These are phyloP conservation scores for Gossypium aridum DNA, from an alignment of 441 rosid species.

Conservation along the genomic window DNA sequence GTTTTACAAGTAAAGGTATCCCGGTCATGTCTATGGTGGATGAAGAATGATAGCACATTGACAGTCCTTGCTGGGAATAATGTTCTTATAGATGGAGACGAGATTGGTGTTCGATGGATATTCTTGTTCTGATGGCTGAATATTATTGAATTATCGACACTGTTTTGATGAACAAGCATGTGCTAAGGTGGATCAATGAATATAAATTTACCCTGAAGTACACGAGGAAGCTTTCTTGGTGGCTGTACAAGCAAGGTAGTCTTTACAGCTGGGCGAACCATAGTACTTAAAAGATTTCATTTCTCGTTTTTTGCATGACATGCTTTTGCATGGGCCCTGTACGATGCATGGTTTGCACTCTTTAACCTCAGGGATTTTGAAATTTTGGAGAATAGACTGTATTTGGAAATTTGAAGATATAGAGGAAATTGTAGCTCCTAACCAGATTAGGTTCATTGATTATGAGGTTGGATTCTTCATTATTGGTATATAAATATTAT, in stretches of 20 bases:
- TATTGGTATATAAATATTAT: neutral
- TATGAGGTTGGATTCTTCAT: neutral
- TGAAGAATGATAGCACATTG: slow-evolving; percentile 23
- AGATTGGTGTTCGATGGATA: neutral
- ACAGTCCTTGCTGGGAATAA: neutral
- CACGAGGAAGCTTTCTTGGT: neutral
- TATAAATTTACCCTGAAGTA: neutral
- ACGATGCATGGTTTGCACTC: neutral
- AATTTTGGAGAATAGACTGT: neutral
- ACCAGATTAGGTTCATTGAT: neutral
- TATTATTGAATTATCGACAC: neutral
- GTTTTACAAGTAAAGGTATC: slow-evolving; percentile 73
- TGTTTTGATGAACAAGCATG: neutral
- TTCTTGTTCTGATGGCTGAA: neutral
- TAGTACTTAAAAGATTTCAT: neutral
- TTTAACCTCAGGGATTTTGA: neutral
- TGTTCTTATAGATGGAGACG: neutral
- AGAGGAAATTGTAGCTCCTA: neutral
- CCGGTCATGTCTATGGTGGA: slow-evolving; percentile 64
- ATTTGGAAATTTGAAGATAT: neutral
- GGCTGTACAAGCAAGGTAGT: neutral
- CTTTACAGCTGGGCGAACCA: neutral
- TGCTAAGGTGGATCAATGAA: neutral
- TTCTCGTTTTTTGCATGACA: neutral
- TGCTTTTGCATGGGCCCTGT: neutral